Evolutionary conservation across 805 yeast genomes (phyloP).

Genomic region (Sugiyamaella chiloensis): DNA sequence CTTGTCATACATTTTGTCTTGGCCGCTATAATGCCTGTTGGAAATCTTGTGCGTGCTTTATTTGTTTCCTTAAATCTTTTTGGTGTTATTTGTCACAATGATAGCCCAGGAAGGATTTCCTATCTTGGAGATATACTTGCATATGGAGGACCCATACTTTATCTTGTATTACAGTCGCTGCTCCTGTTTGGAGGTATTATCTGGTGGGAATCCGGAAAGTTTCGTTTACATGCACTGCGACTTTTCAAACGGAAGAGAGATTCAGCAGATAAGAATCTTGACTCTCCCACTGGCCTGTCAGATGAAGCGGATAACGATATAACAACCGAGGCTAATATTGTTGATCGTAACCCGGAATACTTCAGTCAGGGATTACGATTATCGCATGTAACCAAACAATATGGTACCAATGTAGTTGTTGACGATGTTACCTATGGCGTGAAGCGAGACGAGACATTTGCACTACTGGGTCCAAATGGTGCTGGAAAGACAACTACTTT

Average conservation of each 20-base stretch:
- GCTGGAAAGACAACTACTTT: slow-evolving; percentile 38
- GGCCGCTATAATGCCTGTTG: slow-evolving; percentile 31
- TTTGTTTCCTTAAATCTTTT: slow-evolving; percentile 34
- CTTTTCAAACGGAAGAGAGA: not conserved
- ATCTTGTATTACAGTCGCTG: slow-evolving; percentile 29
- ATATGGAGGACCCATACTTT: slow-evolving; percentile 36
- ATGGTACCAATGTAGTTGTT: slow-evolving; percentile 28
- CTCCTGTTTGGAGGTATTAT: slow-evolving; percentile 25
- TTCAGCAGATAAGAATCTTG: slow-evolving; percentile 9
- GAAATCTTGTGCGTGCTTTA: slow-evolving; percentile 29
- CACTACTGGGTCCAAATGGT: slow-evolving; percentile 38
- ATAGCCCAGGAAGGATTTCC: slow-evolving; percentile 21
- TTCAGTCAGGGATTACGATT: slow-evolving; percentile 30
- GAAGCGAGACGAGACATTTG: slow-evolving; percentile 34
- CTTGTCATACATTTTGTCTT: slow-evolving; percentile 31
- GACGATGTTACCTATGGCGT: slow-evolving; percentile 37
- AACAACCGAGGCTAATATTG: slow-evolving; percentile 24
- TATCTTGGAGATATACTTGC: slow-evolving; percentile 33
- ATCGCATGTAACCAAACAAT: slow-evolving; percentile 30
- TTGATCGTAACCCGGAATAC: slow-evolving; percentile 23
- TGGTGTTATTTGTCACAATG: slow-evolving; percentile 31
- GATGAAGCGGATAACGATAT: slow-evolving; percentile 24
- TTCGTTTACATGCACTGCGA: slow-evolving; percentile 17
- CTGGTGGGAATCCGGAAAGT: slow-evolving; percentile 37
- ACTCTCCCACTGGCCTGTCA: not conserved